Conservation (phyloP, 768 basidiomycete species). For the Sporobolomyces pararoseus region DNA sequence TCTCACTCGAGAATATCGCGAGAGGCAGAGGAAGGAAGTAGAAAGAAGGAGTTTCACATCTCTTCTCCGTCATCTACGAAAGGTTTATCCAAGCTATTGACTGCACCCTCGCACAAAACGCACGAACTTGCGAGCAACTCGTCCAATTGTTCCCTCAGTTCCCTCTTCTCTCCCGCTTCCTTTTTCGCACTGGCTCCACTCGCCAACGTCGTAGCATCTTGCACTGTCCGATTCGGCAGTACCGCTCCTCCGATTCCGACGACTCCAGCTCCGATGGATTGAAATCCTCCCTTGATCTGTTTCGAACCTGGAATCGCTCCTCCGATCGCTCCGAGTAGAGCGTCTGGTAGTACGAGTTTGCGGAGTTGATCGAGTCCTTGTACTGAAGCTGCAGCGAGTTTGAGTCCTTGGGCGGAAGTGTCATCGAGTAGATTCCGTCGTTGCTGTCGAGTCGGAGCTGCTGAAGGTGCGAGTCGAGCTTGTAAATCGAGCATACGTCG, state of each 20-base stretch:
- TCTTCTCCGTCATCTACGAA: conserved; percentile 66
- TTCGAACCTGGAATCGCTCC: conserved; percentile 44
- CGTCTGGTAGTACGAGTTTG: conserved; percentile 90
- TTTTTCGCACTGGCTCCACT: conserved; percentile 61
- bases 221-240: conserved; percentile 46
- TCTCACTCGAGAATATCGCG: neutral
- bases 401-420: conserved; percentile 36
- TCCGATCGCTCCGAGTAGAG: conserved; percentile 76
- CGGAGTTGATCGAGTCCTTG: conserved; percentile 64
- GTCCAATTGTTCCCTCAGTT: conserved; percentile 76
- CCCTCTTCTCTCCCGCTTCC: conserved; percentile 70
- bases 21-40: too few species aligned
- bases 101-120: conserved; percentile 86
- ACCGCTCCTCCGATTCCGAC: conserved; percentile 13
- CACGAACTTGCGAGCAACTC: conserved; percentile 82
- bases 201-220: conserved; percentile 54
- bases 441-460: conserved; percentile 13
- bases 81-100: conserved; percentile 77
- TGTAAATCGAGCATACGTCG: conserved; percentile 83
- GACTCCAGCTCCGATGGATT: neutral
- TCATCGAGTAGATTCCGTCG: conserved; percentile 35
- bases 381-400: conserved; percentile 44
- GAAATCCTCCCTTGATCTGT: neutral
- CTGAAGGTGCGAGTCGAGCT: conserved; percentile 61
- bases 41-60: conserved; percentile 18